These are phyloP conservation scores for Barnettozyma vustinii DNA, from an alignment of 805 yeast species.

Conservation along the genomic window DNA sequence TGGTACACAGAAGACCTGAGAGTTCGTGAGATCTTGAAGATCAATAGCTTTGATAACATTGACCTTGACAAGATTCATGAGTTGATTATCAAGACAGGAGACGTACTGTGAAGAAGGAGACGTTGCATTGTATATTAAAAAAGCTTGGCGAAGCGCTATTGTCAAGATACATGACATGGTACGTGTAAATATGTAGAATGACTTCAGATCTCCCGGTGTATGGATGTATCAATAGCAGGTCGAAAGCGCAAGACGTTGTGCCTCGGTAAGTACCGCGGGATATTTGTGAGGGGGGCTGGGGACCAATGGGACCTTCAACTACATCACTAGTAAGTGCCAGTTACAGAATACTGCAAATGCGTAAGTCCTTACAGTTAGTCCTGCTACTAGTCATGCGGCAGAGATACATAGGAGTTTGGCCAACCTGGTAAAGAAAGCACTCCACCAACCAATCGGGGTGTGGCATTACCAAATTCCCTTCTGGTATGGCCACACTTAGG, in stretches of 20 bases:
- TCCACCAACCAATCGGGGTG: background rate
- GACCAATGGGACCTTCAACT: no score
- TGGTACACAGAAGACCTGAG: constrained; percentile 67
- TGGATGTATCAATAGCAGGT: background rate
- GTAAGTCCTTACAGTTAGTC: no score
- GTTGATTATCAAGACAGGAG: constrained; percentile 9
- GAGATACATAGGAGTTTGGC: no score
- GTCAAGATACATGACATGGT: no score
- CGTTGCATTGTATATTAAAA: background rate
- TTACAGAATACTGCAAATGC: no score
- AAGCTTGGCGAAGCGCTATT: background rate
- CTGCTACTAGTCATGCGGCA: no score
- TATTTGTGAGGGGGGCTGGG: background rate
- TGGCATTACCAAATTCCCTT: background rate
- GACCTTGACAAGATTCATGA: constrained; percentile 10
- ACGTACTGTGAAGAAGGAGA: constrained; percentile 2
- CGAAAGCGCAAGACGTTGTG: background rate
- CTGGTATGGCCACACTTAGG: constrained; percentile 1
- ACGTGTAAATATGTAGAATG: no score
- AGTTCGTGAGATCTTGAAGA: constrained; percentile 42
- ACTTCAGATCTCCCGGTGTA: background rate
- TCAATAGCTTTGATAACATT: constrained; percentile 35
- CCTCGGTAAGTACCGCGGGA: background rate
- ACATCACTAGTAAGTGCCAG: no score
- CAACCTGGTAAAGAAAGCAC: no score